Base-by-base conservation (phyloP, 495 filamentous ascomycete genomes). In the Penicillium goetzii region DNA sequence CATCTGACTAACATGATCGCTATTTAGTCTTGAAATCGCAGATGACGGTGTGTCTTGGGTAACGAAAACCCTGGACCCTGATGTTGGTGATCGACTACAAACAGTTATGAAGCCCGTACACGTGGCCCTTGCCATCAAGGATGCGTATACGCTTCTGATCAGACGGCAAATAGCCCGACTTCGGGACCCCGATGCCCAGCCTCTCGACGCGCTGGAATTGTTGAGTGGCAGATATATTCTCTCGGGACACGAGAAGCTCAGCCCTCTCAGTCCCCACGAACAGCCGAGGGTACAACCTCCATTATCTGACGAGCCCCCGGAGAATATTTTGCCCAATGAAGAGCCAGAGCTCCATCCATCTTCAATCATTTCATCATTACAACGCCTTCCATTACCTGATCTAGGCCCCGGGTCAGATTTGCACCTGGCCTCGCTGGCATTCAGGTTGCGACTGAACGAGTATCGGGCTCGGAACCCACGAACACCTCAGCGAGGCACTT, bases 401-500 rank as follows among this genome's bases (percentile, higher is more conserved):
- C 58, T 77, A n/a, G 72, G 73, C 11, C 75, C 74, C 9, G 67
- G 78, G 56, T 71, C 76, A 66, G 68, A 81, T 76, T 62, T 79
- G 34, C 61, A 72, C 51, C 43, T 75, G 60, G 72, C 86, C 0
- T 82, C 78, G 52, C 40, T 78, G 36, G 82, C 80, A 5, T 91
- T 92, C 73, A 81, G 75, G 57, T 60, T 72, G 28, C 84, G 78
- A 30, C 76, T 90, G 19, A 67, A 59, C 11, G 72, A 85, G 33
- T 72, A 74, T 55, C 65, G 56, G 45, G 58, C 63, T 36, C 65
- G 51, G 28, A 56, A 59, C 19, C 56, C 58, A 25, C 68, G 65
- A 23, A 70, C 83, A 28, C 83, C 87, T 38, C 87, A 84, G 11
- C 82, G 87, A 26, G 91, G 91, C 2, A 82, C 81, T 26, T 83